These are phyloP conservation scores for Guyanaporus albipodus DNA, from an alignment of 768 basidiomycete species.

Conservation along the genomic window DNA sequence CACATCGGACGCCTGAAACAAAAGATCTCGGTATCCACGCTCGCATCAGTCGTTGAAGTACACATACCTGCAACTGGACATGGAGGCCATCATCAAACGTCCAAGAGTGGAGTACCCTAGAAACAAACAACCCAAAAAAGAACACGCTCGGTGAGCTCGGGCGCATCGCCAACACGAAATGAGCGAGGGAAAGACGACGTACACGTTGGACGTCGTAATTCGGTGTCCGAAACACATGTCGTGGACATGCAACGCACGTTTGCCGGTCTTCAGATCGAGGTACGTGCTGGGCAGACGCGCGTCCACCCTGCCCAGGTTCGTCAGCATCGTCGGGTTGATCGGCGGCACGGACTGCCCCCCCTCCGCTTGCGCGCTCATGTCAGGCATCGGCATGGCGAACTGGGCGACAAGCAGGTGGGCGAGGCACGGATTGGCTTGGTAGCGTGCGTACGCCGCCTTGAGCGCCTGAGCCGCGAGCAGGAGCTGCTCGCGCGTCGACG, in stretches of 20 bases:
- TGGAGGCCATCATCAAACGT: background rate
- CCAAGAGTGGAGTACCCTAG: slow-evolving; percentile 3
- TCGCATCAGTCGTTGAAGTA: background rate
- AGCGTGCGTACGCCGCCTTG: background rate
- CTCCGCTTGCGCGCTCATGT: too few species aligned
- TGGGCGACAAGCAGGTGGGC: slow-evolving; percentile 2
- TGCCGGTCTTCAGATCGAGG: background rate
- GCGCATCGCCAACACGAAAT: too few species aligned
- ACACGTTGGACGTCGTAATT: slow-evolving; percentile 2
- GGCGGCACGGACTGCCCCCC: background rate
- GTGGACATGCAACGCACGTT: background rate
- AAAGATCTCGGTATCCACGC: background rate
- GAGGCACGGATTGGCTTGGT: slow-evolving; percentile 1
- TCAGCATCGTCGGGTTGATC: background rate
- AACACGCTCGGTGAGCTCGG: too few species aligned
- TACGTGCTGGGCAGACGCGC: background rate
- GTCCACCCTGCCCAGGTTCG: background rate
- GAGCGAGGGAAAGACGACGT: background rate
- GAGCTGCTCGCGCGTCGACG: slow-evolving; percentile 1
- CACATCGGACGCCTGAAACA: slow-evolving; percentile 1
- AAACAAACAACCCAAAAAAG: too few species aligned
- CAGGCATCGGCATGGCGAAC: background rate
- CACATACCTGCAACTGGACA: slow-evolving; percentile 3
- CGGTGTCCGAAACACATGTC: slow-evolving; percentile 4
- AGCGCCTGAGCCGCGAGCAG: background rate